Conservation (phyloP, 805 yeast genomes). For the Alloascoidea africana region DNA sequence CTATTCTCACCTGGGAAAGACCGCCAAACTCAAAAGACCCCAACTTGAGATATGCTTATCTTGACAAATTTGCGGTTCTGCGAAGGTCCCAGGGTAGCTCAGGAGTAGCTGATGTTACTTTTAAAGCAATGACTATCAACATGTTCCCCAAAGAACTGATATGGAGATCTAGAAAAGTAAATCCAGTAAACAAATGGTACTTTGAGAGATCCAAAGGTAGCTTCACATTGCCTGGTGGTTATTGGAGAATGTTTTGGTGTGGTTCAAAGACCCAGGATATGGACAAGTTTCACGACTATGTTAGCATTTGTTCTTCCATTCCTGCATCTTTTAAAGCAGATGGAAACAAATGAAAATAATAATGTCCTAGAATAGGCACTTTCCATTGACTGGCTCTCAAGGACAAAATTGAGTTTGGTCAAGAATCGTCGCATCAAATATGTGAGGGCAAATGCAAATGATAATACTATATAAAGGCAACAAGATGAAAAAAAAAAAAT, state of each 20-base stretch:
- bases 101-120: constrained; percentile 86
- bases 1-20: constrained; percentile 75
- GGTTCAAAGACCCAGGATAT: constrained; percentile 15
- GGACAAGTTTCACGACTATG: constrained; percentile 29
- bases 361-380: too few species aligned
- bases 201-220: constrained; percentile 81
- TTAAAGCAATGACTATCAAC: constrained; percentile 56
- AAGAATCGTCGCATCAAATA: too few species aligned
- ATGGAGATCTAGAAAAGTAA: constrained; percentile 79
- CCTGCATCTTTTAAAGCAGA: constrained; percentile 35
- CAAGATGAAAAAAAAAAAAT: too few species aligned
- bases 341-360: too few species aligned
- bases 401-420: too few species aligned
- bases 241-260: constrained; percentile 30
- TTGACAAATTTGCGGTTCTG: constrained; percentile 89
- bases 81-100: constrained; percentile 77
- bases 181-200: constrained; percentile 96
- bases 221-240: constrained; percentile 25
- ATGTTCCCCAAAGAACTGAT: constrained; percentile 58
- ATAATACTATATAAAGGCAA: too few species aligned
- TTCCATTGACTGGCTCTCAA: too few species aligned
- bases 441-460: too few species aligned
- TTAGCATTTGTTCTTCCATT: constrained; percentile 37
- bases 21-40: constrained; percentile 19
- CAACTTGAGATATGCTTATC: constrained; percentile 39